Evolutionary conservation across 139 green algal species (phyloP).

Genomic region (Microglena sp.): DNA sequence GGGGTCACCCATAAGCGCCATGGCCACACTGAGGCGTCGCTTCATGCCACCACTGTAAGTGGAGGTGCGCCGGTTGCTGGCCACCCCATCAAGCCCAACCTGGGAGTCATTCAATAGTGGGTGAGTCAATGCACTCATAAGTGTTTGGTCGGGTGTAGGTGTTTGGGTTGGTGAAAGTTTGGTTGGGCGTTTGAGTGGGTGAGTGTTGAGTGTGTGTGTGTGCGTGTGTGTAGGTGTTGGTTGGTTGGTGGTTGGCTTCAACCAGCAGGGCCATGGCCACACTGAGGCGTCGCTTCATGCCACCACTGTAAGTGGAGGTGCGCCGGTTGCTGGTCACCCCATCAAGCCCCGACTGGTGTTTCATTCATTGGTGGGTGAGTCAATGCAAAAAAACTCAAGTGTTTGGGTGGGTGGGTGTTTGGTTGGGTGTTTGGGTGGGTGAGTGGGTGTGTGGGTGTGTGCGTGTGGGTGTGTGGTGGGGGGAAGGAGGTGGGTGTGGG

Average conservation of each 20-base stretch:
- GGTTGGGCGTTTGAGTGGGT: too few species aligned
- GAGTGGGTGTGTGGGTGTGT: too few species aligned
- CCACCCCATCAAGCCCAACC: constrained; percentile 35
- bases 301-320: constrained; percentile 56
- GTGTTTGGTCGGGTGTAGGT: neutral
- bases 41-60: constrained; percentile 75
- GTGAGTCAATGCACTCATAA: too few species aligned
- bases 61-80: constrained; percentile 18
- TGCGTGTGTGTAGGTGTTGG: constrained; percentile 55
- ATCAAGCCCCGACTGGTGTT: too few species aligned
- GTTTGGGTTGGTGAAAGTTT: neutral
- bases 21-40: constrained; percentile 68
- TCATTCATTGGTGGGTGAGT: too few species aligned
- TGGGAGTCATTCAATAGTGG: neutral
- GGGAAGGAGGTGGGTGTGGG: too few species aligned
- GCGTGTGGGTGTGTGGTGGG: too few species aligned
- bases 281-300: constrained; percentile 76
- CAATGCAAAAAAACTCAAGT: too few species aligned
- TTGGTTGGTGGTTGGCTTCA: constrained; percentile 49
- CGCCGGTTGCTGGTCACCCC: too few species aligned
- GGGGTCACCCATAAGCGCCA: constrained; percentile 81
- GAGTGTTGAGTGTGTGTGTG: too few species aligned
- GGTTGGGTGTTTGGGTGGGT: too few species aligned
- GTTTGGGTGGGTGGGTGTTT: too few species aligned
- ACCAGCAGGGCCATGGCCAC: constrained; percentile 88